These are phyloP conservation scores for Aspergillus biplanus DNA, from an alignment of 495 filamentous ascomycete genomes.

Conservation along the genomic window DNA sequence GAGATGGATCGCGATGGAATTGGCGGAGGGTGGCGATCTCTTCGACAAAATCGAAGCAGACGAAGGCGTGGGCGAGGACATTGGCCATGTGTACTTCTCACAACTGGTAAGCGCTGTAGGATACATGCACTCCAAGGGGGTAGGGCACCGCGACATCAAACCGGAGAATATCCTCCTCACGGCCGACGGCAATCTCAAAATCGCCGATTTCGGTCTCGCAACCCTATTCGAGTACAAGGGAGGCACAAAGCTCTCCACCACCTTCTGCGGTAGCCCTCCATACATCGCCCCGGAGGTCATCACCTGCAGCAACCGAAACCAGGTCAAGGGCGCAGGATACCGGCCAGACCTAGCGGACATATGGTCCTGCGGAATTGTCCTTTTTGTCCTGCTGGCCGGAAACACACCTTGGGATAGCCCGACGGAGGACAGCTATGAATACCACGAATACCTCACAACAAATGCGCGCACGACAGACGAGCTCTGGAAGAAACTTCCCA, in stretches of 20 bases:
- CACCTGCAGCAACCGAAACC: constrained; percentile 46
- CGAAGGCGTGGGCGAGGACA: constrained; percentile 85
- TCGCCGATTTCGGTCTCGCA: constrained; percentile 96
- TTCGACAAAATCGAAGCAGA: constrained; percentile 99
- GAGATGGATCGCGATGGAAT: constrained; percentile 98
- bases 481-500: constrained; percentile 81
- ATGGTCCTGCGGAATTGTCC: constrained; percentile 95
- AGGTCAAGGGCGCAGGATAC: constrained; percentile 68
- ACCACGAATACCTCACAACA: constrained; percentile 78
- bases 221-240: constrained; percentile 91
- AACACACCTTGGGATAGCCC: constrained; percentile 99
- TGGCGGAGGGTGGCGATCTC: constrained; percentile 91
- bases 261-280: constrained; percentile 93
- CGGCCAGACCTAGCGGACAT: constrained; percentile 85
- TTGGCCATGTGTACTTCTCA: constrained; percentile 94
- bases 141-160: constrained; percentile 89
- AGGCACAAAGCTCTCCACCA: constrained; percentile 73
- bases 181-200: constrained; percentile 82
- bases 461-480: constrained; percentile 80
- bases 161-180: constrained; percentile 89
- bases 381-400: constrained; percentile 92
- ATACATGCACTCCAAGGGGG: constrained; percentile 92
- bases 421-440: constrained; percentile 77
- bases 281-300: constrained; percentile 98
- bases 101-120: constrained; percentile 88